A percentile compares a stretch with the other conserved stretches of the same genome.
Evolutionary conservation across 768 basidiomycete species (phyloP).

Genomic region (Nidularia pulvinata): DNA sequence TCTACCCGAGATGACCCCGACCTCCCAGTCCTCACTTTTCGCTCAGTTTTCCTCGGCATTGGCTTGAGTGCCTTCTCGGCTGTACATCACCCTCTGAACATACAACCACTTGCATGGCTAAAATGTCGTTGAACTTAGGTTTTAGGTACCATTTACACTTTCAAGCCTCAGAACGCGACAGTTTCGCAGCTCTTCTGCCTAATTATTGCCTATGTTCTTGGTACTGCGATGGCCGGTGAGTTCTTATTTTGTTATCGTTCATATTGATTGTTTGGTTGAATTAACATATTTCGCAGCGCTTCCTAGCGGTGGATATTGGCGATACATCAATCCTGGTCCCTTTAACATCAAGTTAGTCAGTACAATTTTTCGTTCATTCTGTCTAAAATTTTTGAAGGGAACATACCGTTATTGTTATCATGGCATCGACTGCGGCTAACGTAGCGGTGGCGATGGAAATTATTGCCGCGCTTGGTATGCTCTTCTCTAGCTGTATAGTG

Average conservation of each 20-base stretch:
- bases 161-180: conserved; percentile 44
- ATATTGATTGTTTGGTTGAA: too few relatives aligned
- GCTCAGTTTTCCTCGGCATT: conserved; percentile 43
- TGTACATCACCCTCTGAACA: conserved; percentile 12
- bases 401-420: conserved; percentile 54
- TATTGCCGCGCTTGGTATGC: conserved; percentile 46
- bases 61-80: conserved; percentile 48
- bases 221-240: conserved; percentile 44
- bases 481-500: not conserved
- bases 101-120: not conserved
- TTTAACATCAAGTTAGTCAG: conserved; percentile 51
- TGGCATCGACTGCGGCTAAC: conserved; percentile 52
- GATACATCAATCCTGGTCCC: conserved; percentile 53
- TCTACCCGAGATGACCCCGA: conserved; percentile 47
- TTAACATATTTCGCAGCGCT: conserved; percentile 17
- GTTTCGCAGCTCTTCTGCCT: conserved; percentile 57
- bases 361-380: not conserved
- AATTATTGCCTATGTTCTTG: conserved; percentile 55
- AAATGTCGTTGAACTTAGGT: conserved; percentile 17
- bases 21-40: conserved; percentile 46
- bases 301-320: conserved; percentile 41
- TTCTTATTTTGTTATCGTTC: conserved; percentile 6
- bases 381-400: conserved; percentile 21
- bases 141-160: conserved; percentile 32
- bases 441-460: conserved; percentile 52